Base-by-base conservation (phyloP, 768 basidiomycete genomes). In the Dioszegia aurantiaca region DNA sequence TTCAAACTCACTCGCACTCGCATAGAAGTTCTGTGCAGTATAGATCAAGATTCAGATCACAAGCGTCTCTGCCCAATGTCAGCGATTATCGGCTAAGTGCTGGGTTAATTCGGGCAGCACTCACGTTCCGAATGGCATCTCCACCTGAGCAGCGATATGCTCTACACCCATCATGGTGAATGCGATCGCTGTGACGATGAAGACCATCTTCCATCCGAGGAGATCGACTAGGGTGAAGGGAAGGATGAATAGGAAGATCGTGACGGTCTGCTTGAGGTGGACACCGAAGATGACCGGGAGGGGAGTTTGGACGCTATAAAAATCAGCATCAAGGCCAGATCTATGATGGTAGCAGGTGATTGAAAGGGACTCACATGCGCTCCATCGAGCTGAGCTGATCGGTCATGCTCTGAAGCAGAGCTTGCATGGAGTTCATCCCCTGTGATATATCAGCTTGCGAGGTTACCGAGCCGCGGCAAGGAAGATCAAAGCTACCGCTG, bases 231-330 rank as follows among this genome's bases (percentile, higher is more conserved):
- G 82, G 1, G 88, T 88, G 65, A 93, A 83, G 4, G 94, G 94
- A 8, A 98, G 82, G 19, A 89, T 85, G 72, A 92, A 91, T 8
- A 98, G 84, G 78, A 94, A 95, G 0, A 94, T 78, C 1, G 88
- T 87, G n/a, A 94, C 89, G 63, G 87, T 89, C 85, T 97, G 93
- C 75, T 94, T 93, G 69, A 94, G 79, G 77, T 95, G 92, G 59
- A 97, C 87, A 39, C 88, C 85, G 57, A 64, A 68, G 30, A 52
- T 40, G n/a, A 65, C 67, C 9, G 72, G 72, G 14, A 74, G 64
- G 4, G 72, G 72, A 0, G 69, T 74, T 58, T 48, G 45, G 23
- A 53, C 19, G 2, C 62, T 55, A 52, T 58, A 56, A 33, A 14
- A 54, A 58, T 59, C 48, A 58, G 56, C 45, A 16, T 8, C n/a